Base-by-base conservation (phyloP, 805 yeast species). In the Saitoella complicata region DNA sequence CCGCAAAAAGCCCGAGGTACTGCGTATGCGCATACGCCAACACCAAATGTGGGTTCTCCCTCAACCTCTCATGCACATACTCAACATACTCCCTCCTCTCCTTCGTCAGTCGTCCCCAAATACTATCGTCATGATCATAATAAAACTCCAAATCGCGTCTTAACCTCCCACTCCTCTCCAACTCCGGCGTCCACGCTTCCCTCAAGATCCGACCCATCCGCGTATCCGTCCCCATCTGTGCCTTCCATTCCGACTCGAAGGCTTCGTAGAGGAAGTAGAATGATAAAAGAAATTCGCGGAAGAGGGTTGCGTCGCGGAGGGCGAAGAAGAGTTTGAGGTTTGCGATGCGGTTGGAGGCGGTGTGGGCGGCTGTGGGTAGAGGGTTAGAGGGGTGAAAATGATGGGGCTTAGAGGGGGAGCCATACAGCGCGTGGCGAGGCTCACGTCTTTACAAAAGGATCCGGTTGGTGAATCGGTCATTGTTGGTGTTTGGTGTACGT, bases 1-100 rank as follows among this genome's bases (percentile, higher is more conserved):
- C 94, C 1, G 94, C 94, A 64, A 83, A 83, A 42, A 83, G 69
- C 0, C 91, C 94, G 56, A 83, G 64, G 61, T 83, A 83, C 75
- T 83, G 70, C 41, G 81, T 91, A 58, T 83, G 94, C 65, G 84
- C 74, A 60, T 83, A 83, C 5, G 94, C 91, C 40, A 83, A 65
- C 35, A 83, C 60, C 13, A 81, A 60, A 52, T 80, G 73, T 6
- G 94, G 94, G 55, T 78, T 77, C 39, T 71, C 76, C 38, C 56
- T 56, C 34, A 80, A 71, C 6, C 68, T 69, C 41, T 62, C 58
- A 36, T 66, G 62, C 45, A 83, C 80, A 57, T 79, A 85, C 36
- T 76, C 59, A 32, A 69, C 70, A 54, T 78, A 80, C 35, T 64
- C 74, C 38, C 75, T 73, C 59, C 82, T 85, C 49, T 71, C 70